A percentile compares a stretch with the other conserved stretches of the same genome.
These are phyloP conservation scores for Prunus padus DNA, from an alignment of 306 rosid species.

Conservation along the genomic window DNA sequence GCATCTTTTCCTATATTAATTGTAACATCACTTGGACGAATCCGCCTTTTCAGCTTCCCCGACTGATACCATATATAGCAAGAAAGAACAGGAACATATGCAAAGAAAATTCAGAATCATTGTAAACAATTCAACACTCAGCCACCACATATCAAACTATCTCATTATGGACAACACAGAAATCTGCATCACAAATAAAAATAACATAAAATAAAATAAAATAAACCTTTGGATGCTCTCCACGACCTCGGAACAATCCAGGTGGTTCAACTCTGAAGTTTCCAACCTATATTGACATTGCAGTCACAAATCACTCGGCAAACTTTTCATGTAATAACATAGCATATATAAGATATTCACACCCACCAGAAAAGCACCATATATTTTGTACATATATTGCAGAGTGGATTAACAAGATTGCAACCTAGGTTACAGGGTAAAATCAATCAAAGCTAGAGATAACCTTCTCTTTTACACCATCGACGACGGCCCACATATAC, in stretches of 20 bases:
- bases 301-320: background rate
- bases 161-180: conserved; percentile 1
- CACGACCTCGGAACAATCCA: conserved; percentile 96
- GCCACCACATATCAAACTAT: conserved; percentile 20
- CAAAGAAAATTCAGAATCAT: conserved; percentile 17
- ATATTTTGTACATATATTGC: too few relatives aligned
- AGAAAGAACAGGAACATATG: conserved; percentile 23
- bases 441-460: conserved; percentile 11
- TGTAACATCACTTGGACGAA: conserved; percentile 78
- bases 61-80: conserved; percentile 52
- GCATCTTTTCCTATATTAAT: conserved; percentile 87
- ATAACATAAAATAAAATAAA: conserved; percentile 31
- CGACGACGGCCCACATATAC: conserved; percentile 92
- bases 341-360: background rate
- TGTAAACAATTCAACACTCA: conserved; percentile 4
- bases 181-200: conserved; percentile 4
- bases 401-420: background rate
- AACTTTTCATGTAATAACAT: background rate
- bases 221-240: conserved; percentile 97
- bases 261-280: conserved; percentile 97
- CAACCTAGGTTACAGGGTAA: background rate
- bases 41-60: conserved; percentile 87
- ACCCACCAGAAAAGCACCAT: background rate
- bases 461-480: conserved; percentile 98
- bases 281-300: conserved; percentile 60